Evolutionary conservation across 2,329 filamentous ascomycete genomes (phyloP).

Genomic region (Penicillium sumatraense): DNA sequence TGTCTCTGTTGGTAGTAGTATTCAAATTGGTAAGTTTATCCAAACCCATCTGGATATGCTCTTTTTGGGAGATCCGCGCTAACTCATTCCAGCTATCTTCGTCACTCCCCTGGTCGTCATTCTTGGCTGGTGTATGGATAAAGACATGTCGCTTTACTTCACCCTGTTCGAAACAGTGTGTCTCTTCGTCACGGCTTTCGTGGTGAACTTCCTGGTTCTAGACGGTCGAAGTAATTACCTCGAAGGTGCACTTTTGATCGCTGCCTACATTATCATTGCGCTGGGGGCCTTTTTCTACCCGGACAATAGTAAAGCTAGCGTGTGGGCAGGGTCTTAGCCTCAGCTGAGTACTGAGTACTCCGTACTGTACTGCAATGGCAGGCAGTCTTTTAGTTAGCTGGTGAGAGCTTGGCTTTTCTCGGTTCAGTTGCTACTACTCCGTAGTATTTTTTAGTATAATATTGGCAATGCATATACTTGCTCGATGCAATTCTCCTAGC

Average conservation of each 20-base stretch:
- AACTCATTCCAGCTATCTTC: constrained; percentile 62
- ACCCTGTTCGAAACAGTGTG: constrained; percentile 68
- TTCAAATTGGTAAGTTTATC: constrained; percentile 64
- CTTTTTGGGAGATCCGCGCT: background rate
- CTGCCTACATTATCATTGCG: constrained; percentile 80
- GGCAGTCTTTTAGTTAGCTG: background rate
- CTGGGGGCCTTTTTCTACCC: constrained; percentile 53
- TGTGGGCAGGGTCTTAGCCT: constrained; percentile 26
- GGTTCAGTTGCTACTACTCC: too few relatives aligned
- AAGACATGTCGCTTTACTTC: constrained; percentile 69
- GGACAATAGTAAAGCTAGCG: constrained; percentile 31
- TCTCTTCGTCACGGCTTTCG: constrained; percentile 79
- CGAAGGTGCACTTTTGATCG: constrained; percentile 76
- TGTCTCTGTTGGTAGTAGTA: constrained; percentile 78
- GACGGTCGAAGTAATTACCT: constrained; percentile 85
- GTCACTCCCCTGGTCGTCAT: constrained; percentile 77
- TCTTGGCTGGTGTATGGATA: constrained; percentile 74
- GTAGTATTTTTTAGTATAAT: too few relatives aligned
- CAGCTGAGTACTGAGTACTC: background rate
- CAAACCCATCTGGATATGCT: background rate
- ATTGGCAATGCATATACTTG: too few relatives aligned
- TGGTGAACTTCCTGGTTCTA: constrained; percentile 84
- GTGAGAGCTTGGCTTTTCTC: too few relatives aligned
- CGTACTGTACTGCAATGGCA: background rate
- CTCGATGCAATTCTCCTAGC: too few relatives aligned